A percentile compares a stretch with the other conserved stretches of the same genome.
These are phyloP conservation scores for Populus trichocarpa DNA, from an alignment of 441 rosid genomes.

Conservation along the genomic window DNA sequence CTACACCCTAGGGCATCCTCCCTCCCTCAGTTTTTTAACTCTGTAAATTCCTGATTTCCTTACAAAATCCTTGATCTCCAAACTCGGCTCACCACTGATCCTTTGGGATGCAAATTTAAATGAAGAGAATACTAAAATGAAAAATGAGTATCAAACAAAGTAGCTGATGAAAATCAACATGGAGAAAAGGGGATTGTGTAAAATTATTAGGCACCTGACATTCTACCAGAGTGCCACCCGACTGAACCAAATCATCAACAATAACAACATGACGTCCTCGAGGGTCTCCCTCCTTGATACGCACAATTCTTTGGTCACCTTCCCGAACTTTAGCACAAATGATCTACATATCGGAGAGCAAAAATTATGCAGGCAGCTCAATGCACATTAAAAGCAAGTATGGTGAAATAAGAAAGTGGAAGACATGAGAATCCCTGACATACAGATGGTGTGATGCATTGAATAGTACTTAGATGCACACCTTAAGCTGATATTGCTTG, in stretches of 20 bases:
- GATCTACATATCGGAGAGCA: slow-evolving; percentile 40
- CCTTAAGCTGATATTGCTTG: background rate
- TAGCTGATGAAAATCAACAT: background rate
- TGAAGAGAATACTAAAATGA: background rate
- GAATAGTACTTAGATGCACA: background rate
- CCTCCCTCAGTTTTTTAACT: too few relatives aligned
- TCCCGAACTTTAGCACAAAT: slow-evolving; percentile 93
- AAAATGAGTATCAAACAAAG: slow-evolving; percentile 1
- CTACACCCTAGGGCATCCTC: too few relatives aligned
- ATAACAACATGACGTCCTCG: slow-evolving; percentile 85
- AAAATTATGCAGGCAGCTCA: slow-evolving; percentile 8
- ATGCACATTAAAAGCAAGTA: background rate
- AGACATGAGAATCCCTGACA: background rate
- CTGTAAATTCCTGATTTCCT: background rate
- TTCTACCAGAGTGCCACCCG: slow-evolving; percentile 92
- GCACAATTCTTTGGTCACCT: slow-evolving; percentile 79
- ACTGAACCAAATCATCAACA: slow-evolving; percentile 96
- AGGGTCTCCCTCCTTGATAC: slow-evolving; percentile 91
- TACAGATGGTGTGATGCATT: background rate
- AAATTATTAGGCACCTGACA: slow-evolving; percentile 71
- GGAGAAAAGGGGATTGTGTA: background rate
- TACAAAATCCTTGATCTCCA: background rate
- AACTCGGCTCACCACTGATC: background rate
- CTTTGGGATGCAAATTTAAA: background rate
- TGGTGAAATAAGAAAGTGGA: background rate